Evolutionary conservation across 2,329 filamentous ascomycete genomes (phyloP), one percentile per base, ranked within the genome.

Genomic region (Parastagonospora nodorum): DNA sequence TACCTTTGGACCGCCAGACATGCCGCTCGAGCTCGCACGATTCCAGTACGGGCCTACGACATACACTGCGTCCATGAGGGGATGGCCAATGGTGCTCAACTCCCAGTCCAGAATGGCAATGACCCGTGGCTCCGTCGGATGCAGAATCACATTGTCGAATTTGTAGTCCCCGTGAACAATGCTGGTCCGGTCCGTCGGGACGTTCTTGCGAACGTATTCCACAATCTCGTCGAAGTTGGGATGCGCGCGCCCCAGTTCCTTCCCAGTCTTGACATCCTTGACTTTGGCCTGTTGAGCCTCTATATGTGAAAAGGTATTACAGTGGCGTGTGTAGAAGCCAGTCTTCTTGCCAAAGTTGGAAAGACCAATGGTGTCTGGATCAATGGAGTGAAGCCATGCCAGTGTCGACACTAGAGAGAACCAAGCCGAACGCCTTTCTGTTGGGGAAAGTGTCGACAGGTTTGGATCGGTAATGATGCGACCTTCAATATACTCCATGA

Each of bases 101-200:
- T 97, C 93, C 93, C 93, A 97, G 77, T 97, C 94, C 7, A 97
- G 77, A 45, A 97, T 90, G 1, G 92, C 93, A 74, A 97, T 91
- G 11, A 97, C 92, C 40, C 87, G 80, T 5, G 92, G 85, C 72
- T 93, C 88, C 0, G 89, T 92, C 73, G 88, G 88, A 76, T 96
- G 90, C 72, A 95, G 95, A 15, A 79, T 75, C 5, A 80, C 54
- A 47, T 80, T 81, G 51, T 80, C 78, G 45, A 80, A 95, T 79
- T 97, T 97, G 80, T 92, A 97, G 74, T 97, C 93, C 10, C 93
- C 93, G 67, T 97, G 93, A 29, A 97, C 86, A 55, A 96, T 82
- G 7, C 87, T 88, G n/a, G 83, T 85, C 51, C 89, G 81, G 68
- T 97, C 92, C 49, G 79, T 77, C 0, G 93, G 92, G 72, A 66